Evolutionary conservation across 495 filamentous ascomycete genomes (phyloP).

Genomic region (Letharia columbiana): DNA sequence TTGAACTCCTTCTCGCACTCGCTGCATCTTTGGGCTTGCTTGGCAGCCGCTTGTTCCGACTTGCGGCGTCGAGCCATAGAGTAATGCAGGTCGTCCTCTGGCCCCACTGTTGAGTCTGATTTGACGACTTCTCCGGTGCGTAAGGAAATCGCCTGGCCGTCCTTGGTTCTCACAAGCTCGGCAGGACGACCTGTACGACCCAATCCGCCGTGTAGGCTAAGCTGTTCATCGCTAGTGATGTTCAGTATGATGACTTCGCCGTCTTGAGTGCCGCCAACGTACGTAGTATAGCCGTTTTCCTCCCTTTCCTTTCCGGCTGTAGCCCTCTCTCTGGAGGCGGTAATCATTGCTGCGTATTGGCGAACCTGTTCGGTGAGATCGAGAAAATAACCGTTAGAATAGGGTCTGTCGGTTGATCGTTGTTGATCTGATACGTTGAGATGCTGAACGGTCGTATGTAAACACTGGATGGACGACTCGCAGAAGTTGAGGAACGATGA

Average conservation of each 20-base stretch:
- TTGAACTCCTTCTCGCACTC: conserved; percentile 89
- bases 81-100: conserved; percentile 64
- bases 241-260: conserved; percentile 37
- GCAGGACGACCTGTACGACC: conserved; percentile 66
- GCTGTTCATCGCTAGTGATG: conserved; percentile 48
- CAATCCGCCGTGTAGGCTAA: conserved; percentile 68
- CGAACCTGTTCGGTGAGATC: conserved; percentile 83
- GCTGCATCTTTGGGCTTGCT: conserved; percentile 65
- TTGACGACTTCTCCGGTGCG: conserved; percentile 49
- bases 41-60: conserved; percentile 53
- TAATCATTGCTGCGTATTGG: conserved; percentile 56
- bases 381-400: conserved; percentile 87
- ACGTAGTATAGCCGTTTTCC: conserved; percentile 26
- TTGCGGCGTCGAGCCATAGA: conserved; percentile 90
- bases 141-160: conserved; percentile 68
- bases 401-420: conserved; percentile 71
- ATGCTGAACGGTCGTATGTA: conserved; percentile 72
- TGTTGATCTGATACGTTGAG: conserved; percentile 74
- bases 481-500: conserved; percentile 73
- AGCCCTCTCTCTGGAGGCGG: conserved; percentile 40
- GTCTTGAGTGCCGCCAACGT: conserved; percentile 30
- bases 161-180: conserved; percentile 69
- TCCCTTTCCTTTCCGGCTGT: conserved; percentile 22
- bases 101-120: conserved; percentile 43
- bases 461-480: conserved; percentile 74